phyloP scores from a whole-genome alignment of 192 early-diverging fungal species.

The Coemansia sp. region DNA sequence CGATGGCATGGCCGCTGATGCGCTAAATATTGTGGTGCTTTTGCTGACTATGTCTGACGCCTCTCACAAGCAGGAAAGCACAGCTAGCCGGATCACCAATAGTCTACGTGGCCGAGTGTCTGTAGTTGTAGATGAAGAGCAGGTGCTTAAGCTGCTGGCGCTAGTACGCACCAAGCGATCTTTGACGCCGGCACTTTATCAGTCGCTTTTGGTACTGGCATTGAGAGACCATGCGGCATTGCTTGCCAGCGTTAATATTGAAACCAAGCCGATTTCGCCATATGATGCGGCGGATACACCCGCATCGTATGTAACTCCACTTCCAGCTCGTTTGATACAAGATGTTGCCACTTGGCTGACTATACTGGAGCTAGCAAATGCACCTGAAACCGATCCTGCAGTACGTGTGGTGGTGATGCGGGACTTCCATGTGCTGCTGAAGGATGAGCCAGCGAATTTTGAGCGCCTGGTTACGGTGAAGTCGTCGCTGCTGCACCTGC shows the following conservation, averaged over 20 bases:
- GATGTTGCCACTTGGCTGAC: slow-evolving; percentile 16
- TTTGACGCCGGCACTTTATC: slow-evolving; percentile 36
- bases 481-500: slow-evolving; percentile 15
- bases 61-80: slow-evolving; percentile 24
- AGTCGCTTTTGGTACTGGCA: slow-evolving; percentile 26
- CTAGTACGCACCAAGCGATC: slow-evolving; percentile 37
- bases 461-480: slow-evolving; percentile 5
- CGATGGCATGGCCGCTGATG: slow-evolving; percentile 31
- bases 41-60: slow-evolving; percentile 22
- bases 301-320: slow-evolving; percentile 20
- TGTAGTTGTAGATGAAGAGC: slow-evolving; percentile 15
- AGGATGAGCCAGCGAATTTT: slow-evolving; percentile 40
- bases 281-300: slow-evolving; percentile 2
- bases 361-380: slow-evolving; percentile 31
- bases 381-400: slow-evolving; percentile 19
- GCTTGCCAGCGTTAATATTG: slow-evolving; percentile 38
- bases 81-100: slow-evolving; percentile 41
- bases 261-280: slow-evolving; percentile 13
- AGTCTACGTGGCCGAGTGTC: slow-evolving; percentile 31
- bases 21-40: slow-evolving; percentile 43
- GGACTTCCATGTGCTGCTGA: slow-evolving; percentile 19
- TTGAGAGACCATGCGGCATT: slow-evolving; percentile 32
- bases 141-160: slow-evolving; percentile 17
- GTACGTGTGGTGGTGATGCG: slow-evolving; percentile 17
- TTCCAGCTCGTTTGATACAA: slow-evolving; percentile 31